Conservation (phyloP, 805 yeast genomes). For the Candida insectalens region DNA sequence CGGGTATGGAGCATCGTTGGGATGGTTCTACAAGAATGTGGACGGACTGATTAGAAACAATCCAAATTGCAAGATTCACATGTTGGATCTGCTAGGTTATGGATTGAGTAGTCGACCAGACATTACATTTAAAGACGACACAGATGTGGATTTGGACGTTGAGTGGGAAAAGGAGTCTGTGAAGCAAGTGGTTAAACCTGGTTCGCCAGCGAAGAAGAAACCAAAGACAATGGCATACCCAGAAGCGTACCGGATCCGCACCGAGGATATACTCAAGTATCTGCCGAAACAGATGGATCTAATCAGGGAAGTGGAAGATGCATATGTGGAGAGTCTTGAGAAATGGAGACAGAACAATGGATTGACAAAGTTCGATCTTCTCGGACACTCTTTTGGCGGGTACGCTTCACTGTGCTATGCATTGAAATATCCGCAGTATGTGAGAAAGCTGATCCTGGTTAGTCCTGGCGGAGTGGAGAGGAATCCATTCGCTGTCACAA, state of each 20-base stretch:
- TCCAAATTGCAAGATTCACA: slow-evolving; percentile 22
- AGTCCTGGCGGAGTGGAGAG: slow-evolving; percentile 79
- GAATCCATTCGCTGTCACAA: slow-evolving; percentile 48
- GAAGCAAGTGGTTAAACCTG: slow-evolving; percentile 5
- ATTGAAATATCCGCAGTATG: slow-evolving; percentile 42
- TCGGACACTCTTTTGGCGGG: slow-evolving; percentile 80
- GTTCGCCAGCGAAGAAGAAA: slow-evolving; percentile 3
- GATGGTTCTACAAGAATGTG: slow-evolving; percentile 47
- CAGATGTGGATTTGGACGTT: slow-evolving; percentile 17
- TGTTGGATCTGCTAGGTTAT: slow-evolving; percentile 43
- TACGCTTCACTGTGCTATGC: slow-evolving; percentile 60
- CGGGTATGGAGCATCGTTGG: slow-evolving; percentile 48
- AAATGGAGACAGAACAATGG: slow-evolving; percentile 46
- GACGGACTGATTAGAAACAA: slow-evolving; percentile 27
- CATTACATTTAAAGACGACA: slow-evolving; percentile 15
- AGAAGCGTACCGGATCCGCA: slow-evolving; percentile 1
- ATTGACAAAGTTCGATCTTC: slow-evolving; percentile 45
- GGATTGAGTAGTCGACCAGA: slow-evolving; percentile 43
- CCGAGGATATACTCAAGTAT: slow-evolving; percentile 8
- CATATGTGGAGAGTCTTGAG: slow-evolving; percentile 52
- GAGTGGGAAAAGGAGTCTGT: slow-evolving; percentile 9
- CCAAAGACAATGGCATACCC: slow-evolving; percentile 5
- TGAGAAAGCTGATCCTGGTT: slow-evolving; percentile 47
- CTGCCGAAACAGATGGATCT: slow-evolving; percentile 28
- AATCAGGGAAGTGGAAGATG: slow-evolving; percentile 38